Percentiles rank a stretch among this genome's conserved stretches.
These are phyloP conservation scores for Metarhizium album DNA, from an alignment of 2,329 filamentous ascomycete genomes.

Conservation along the genomic window DNA sequence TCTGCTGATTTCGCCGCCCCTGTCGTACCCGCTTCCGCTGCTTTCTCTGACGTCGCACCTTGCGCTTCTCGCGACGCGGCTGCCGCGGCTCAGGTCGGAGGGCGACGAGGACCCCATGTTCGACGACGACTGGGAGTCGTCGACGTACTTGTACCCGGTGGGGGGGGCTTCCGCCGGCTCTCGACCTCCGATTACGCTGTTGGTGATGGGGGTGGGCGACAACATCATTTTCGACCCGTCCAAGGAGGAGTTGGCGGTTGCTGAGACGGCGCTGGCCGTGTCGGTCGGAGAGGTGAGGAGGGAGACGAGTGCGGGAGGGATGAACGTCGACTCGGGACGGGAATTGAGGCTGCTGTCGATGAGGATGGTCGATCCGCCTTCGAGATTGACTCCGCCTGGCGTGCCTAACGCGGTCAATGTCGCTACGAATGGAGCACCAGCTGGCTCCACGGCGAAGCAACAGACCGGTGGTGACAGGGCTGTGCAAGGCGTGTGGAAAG, in stretches of 20 bases:
- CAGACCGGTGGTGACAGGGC: constrained; percentile 38
- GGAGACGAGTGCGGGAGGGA: constrained; percentile 17
- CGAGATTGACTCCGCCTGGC: constrained; percentile 60
- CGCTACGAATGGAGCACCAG: constrained; percentile 32
- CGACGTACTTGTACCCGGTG: constrained; percentile 63
- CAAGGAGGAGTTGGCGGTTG: constrained; percentile 85
- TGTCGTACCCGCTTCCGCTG: constrained; percentile 86
- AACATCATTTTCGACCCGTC: constrained; percentile 93
- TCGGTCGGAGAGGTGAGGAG: constrained; percentile 50
- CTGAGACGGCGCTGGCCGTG: constrained; percentile 78
- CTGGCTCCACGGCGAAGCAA: constrained; percentile 24
- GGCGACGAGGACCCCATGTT: constrained; percentile 94
- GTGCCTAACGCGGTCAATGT: constrained; percentile 54
- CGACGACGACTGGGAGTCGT: constrained; percentile 92
- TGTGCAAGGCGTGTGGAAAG: constrained; percentile 71
- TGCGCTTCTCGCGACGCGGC: constrained; percentile 74
- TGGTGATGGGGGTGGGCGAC: constrained; percentile 75
- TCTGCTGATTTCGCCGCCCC: constrained; percentile 80
- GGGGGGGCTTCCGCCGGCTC: constrained; percentile 21
- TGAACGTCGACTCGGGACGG: constrained; percentile 31
- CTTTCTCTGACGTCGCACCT: constrained; percentile 90
- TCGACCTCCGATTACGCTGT: constrained; percentile 76
- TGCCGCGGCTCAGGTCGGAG: constrained; percentile 79
- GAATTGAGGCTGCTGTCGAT: constrained; percentile 55
- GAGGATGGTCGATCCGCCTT: constrained; percentile 64